These are phyloP conservation scores for Pythium oligandrum DNA, from an alignment of 352 stramenopile genomes.

Conservation along the genomic window DNA sequence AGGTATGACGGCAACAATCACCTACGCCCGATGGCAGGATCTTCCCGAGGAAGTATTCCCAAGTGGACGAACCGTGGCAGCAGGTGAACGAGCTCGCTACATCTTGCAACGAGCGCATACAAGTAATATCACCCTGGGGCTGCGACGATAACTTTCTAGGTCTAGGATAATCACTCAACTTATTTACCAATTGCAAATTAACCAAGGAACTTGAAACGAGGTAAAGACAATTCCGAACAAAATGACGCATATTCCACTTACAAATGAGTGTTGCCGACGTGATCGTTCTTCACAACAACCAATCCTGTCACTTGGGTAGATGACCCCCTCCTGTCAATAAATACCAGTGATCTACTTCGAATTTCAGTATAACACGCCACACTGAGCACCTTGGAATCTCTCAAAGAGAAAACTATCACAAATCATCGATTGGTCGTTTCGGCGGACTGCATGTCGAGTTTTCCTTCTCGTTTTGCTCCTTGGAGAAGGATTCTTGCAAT, in stretches of 20 bases:
- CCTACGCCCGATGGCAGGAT: slow-evolving; percentile 63
- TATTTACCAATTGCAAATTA: too few relatives aligned
- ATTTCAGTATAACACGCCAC: too few relatives aligned
- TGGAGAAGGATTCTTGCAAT: slow-evolving; percentile 35
- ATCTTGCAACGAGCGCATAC: slow-evolving; percentile 75
- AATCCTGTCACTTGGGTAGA: too few relatives aligned
- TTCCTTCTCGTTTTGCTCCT: slow-evolving; percentile 57
- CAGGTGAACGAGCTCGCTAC: slow-evolving; percentile 71
- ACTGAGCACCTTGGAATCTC: too few relatives aligned
- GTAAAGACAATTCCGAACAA: too few relatives aligned
- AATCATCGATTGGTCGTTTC: slow-evolving; percentile 63
- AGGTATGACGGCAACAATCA: slow-evolving; percentile 56
- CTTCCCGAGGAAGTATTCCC: slow-evolving; percentile 62
- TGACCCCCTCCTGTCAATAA: slow-evolving; percentile 11
- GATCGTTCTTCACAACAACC: too few relatives aligned
- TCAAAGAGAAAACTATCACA: slow-evolving; percentile 15
- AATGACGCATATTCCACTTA: too few relatives aligned
- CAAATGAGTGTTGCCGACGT: too few relatives aligned
- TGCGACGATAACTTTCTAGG: slow-evolving; percentile 26
- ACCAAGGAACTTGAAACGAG: too few relatives aligned
- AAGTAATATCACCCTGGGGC: slow-evolving; percentile 46
- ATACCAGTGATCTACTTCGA: slow-evolving; percentile 18
- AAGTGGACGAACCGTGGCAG: slow-evolving; percentile 42
- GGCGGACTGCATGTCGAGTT: slow-evolving; percentile 48
- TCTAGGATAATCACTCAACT: too few relatives aligned